Base-by-base conservation (phyloP, 1,284 basidiomycete species). In the Naganishia sp. region DNA sequence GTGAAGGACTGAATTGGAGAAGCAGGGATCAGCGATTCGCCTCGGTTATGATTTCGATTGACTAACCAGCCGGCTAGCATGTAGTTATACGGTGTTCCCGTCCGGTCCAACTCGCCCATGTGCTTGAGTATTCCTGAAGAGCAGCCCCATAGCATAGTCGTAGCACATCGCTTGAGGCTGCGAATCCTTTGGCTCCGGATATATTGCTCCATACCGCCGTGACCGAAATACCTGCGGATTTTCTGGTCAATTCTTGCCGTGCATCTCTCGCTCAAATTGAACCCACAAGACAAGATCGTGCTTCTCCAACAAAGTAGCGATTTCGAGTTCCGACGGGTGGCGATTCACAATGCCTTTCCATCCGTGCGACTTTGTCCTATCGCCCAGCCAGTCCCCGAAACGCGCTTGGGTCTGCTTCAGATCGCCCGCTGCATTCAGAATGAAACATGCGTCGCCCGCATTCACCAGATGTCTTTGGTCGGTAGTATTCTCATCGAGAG, bases 111-210 rank as follows among this genome's bases (percentile, higher is more conserved):
- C 68, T 95, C 92, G 13, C 95, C 95, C 85, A 93, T 90, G 63
- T 94, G 90, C 64, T 85, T 85, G 69, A 99, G 80, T 3, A 86
- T 81, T 18, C 94, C 96, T 0, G 93, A 96, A 0, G 95, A 99
- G 82, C 95, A 99, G 0, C 96, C 95, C 95, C 94, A 99, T 9
- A 99, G 85, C 93, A 99, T 96, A 0, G 92, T 89, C 11, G 89
- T 89, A 1, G 95, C 94, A 75, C 95, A 99, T 21, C 84, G 83
- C 3, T 85, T 83, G 25, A 99, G 83, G 69, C 89, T 85, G 21
- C 91, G 85, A 63, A 98, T 85, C 72, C 90, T 90, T 75, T 90
- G 88, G 1, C 91, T 90, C 5, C 91, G 88, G 13, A 93, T 85
- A 74, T 95, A 99, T 75, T 97, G 93, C 76, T 98, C 94, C 1